These are phyloP conservation scores for Cenchrus fungigraminus DNA, from an alignment of 176 grass and related monocot genomes.

Conservation along the genomic window DNA sequence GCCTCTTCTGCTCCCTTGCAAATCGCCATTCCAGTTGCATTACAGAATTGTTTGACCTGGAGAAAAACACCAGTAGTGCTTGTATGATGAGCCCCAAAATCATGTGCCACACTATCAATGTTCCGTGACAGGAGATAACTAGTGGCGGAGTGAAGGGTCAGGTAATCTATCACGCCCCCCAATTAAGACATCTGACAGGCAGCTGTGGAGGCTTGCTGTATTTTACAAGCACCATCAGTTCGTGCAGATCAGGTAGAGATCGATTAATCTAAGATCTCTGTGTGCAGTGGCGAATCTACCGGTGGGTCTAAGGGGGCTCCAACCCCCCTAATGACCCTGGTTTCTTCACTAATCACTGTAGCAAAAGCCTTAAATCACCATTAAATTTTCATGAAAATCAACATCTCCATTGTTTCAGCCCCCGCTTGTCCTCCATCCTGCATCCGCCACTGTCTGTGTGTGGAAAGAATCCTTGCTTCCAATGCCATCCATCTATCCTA, in stretches of 20 bases:
- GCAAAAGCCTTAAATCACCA: too few relatives aligned
- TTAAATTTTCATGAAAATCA: too few relatives aligned
- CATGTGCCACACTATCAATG: slow-evolving; percentile 40
- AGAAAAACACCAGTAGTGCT: slow-evolving; percentile 29
- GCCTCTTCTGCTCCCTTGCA: not conserved
- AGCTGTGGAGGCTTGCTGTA: not conserved
- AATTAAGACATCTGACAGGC: slow-evolving; percentile 33
- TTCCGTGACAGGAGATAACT: slow-evolving; percentile 29
- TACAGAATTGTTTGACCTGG: slow-evolving; percentile 50
- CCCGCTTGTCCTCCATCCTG: too few relatives aligned
- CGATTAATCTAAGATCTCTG: slow-evolving; percentile 22
- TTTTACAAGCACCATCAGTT: slow-evolving; percentile 20
- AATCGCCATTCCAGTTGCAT: slow-evolving; percentile 34
- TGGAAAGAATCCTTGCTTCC: slow-evolving; percentile 13
- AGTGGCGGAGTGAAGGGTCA: slow-evolving; percentile 31
- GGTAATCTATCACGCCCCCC: slow-evolving; percentile 12
- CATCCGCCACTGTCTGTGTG: not conserved
- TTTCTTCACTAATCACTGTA: too few relatives aligned
- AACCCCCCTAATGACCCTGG: too few relatives aligned
- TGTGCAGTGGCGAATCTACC: not conserved
- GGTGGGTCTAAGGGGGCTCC: too few relatives aligned
- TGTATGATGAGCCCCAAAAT: not conserved
- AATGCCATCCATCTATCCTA: not conserved
- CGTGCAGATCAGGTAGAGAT: slow-evolving; percentile 31
- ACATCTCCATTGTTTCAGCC: too few relatives aligned